Percentiles rank a stretch among this genome's conserved stretches.
Evolutionary conservation across 257 asterid genomes (phyloP).

Genomic region (Nicotiana attenuata): DNA sequence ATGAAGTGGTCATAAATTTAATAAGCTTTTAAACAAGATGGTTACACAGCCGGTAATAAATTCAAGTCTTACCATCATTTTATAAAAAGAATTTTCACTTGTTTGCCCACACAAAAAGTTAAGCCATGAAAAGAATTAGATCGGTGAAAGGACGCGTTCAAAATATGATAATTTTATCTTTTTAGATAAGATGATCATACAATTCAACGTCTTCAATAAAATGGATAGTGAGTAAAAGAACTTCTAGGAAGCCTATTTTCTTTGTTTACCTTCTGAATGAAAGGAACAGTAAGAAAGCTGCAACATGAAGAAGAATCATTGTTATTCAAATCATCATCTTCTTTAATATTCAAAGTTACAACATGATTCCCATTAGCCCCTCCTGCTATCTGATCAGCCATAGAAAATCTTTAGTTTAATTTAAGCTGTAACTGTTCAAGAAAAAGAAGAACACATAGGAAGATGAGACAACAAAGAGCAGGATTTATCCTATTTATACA

Average conservation of each 20-base stretch:
- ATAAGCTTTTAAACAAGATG: too few relatives aligned
- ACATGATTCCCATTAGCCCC: slow-evolving; percentile 43
- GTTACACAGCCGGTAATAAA: rapidly evolving
- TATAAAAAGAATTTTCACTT: too few relatives aligned
- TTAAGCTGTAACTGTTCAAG: not conserved
- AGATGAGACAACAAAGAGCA: not conserved
- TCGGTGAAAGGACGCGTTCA: too few relatives aligned
- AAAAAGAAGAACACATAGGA: not conserved
- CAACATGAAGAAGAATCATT: slow-evolving; percentile 22
- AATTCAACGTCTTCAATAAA: too few relatives aligned
- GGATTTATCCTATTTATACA: not conserved
- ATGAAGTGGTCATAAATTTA: too few relatives aligned
- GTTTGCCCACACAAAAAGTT: too few relatives aligned
- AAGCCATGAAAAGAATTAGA: too few relatives aligned
- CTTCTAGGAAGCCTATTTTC: too few relatives aligned
- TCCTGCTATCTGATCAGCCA: slow-evolving; percentile 42
- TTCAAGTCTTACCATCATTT: too few relatives aligned
- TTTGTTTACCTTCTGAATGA: slow-evolving; percentile 81
- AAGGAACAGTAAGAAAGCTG: slow-evolving; percentile 45
- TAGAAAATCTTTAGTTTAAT: not conserved
- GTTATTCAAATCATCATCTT: slow-evolving; percentile 33
- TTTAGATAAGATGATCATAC: too few relatives aligned
- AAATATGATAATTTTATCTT: too few relatives aligned
- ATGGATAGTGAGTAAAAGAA: too few relatives aligned
- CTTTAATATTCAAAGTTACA: slow-evolving; percentile 43